Evolutionary conservation across 2,329 filamentous ascomycete species (phyloP), one percentile per base, ranked within the genome.

Genomic region (Pseudophaeomoniella oleicola): DNA sequence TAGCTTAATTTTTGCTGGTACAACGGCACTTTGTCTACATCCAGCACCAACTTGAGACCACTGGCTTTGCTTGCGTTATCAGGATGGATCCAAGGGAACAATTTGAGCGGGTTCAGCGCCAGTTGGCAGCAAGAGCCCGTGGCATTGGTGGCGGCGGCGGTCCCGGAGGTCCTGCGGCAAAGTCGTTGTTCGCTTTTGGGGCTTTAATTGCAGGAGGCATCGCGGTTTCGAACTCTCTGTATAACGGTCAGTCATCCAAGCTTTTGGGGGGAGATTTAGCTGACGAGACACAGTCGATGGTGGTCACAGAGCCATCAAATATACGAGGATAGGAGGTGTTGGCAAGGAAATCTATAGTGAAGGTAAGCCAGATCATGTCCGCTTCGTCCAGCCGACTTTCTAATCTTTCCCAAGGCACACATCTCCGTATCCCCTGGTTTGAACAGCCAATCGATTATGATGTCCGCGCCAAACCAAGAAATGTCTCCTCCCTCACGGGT

Each of bases 271-370:
- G 49, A 39, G 45, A 46, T n/a, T n/a, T n/a, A n/a, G n/a, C n/a
- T 45, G 38, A 38, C 14, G 6, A 4, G 18, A 9, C 36, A 29
- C 42, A 77, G 90, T 98, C 51, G 90, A 98, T 56, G 90, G 90
- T 78, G 90, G 90, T 66, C 90, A 96, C 63, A 80, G 90, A 56
- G 90, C 90, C 46, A 98, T 98, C 72, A 98, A 98, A 64, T 98
- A 98, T 67, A 86, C 81, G 51, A 80, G 87, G 58, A 53, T 94
- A 62, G 83, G 76, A 53, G 90, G 90, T 69, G 88, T 98, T 38
- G 80, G 83, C 70, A 87, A 87, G 66, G 85, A 96, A 55, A 98
- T 98, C 59, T 98, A 93, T 67, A 71, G 53, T 51, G 90, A 98
- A 85, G 90, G 88, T 85, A 32, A 34, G 18, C 27, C 16, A 36